Base-by-base conservation (phyloP, 176 grass and related monocot species). In the Cocos nucifera region DNA sequence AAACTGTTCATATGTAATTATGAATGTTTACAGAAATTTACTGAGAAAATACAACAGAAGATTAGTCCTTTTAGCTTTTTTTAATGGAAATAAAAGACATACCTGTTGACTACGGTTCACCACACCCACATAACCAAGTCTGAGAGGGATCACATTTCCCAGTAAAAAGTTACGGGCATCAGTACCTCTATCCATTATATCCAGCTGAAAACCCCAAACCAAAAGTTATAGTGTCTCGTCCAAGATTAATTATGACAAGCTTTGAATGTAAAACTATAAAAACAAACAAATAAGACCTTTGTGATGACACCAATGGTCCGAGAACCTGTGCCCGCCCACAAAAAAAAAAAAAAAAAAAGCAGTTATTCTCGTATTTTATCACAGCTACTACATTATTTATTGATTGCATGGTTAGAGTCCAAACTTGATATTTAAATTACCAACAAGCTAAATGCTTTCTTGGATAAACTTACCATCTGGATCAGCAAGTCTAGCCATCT, bases 111-210 rank as follows among this genome's bases (percentile, higher is more conserved):
- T 83, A 22, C 93, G 87, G 53, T 98, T 98, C 50, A 92, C 82
- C 0, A 98, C 87, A 5, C 93, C 93, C 57, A 98, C 81, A 74
- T 98, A 98, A 17, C 93, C 93, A 50, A 98, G 87, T 61, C 77
- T 82, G 32, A 98, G 64, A 25, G 93, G 93, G 56, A 98, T 92
- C 70, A 98, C 93, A 70, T 98, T 98, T 72, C 87, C 93, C 50
- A 98, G 67, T 57, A 98, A 75, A 76, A 98, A 98, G 44, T 98
- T 92, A 2, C 87, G 84, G 35, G 93, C 93, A 89, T 98, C 87
- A 26, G 93, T 98, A 21, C 93, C 93, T 79, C 93, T 81, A 65
- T 98, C 93, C 93, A 98, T 98, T 86, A 98, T 98, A 71, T 98
- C 93, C 76, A 98, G 59, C 93, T 98, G 82, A 56, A 76, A 44